phyloP scores from a whole-genome alignment of 345 rosid species.

The Boechera divaricarpa region DNA sequence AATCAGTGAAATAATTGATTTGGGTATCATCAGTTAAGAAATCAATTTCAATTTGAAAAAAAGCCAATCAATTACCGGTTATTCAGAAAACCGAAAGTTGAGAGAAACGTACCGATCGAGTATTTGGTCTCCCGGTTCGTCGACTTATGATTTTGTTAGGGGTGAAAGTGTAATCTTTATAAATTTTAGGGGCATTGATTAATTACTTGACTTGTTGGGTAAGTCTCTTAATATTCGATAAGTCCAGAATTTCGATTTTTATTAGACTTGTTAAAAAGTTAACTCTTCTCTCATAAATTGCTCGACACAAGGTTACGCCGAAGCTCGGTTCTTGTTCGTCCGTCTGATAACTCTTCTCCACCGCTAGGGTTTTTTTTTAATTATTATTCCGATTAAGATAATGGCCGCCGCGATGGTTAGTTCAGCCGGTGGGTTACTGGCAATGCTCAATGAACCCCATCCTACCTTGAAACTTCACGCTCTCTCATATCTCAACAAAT shows the following conservation, averaged over 20 bases:
- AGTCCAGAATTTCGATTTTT: constrained; percentile 10
- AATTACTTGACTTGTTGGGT: constrained; percentile 46
- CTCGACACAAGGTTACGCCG: constrained; percentile 8
- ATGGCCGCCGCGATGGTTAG: constrained; percentile 80
- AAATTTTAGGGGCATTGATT: background rate
- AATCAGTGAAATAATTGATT: no score
- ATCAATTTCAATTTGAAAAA: no score
- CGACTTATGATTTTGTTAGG: background rate
- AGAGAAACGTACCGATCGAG: background rate
- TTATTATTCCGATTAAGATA: constrained; percentile 3
- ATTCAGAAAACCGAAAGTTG: background rate
- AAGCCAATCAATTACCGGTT: background rate
- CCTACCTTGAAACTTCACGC: constrained; percentile 88
- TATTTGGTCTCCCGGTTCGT: no score
- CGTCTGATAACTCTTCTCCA: constrained; percentile 8
- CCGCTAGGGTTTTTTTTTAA: background rate
- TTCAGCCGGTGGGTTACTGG: constrained; percentile 88
- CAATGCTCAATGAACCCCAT: constrained; percentile 91
- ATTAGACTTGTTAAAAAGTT: background rate
- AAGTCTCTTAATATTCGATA: constrained; percentile 40
- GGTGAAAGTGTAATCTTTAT: background rate
- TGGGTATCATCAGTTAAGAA: no score
- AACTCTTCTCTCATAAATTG: constrained; percentile 16
- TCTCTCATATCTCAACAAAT: constrained; percentile 77
- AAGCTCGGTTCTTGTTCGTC: background rate